Evolutionary conservation across 495 filamentous ascomycete genomes (phyloP).

Genomic region (Penicillium subrubescens): DNA sequence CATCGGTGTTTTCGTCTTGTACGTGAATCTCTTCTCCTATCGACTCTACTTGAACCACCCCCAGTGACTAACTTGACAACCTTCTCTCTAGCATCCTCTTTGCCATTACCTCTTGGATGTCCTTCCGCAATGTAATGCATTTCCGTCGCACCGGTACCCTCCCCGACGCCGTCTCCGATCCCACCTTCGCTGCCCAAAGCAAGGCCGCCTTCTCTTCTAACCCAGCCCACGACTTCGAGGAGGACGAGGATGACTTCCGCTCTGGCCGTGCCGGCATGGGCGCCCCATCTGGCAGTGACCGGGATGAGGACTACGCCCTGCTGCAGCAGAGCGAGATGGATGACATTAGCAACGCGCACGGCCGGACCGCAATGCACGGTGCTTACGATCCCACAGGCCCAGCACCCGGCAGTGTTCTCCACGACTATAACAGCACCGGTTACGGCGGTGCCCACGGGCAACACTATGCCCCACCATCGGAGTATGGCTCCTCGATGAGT

Average conservation of each 20-base stretch:
- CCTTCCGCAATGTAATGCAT: constrained; percentile 75
- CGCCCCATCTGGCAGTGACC: constrained; percentile 36
- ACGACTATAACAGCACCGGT: constrained; percentile 48
- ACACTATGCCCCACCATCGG: constrained; percentile 37
- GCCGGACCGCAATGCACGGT: constrained; percentile 39
- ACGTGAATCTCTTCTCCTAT: constrained; percentile 32
- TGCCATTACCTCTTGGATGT: constrained; percentile 68
- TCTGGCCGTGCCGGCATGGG: constrained; percentile 40
- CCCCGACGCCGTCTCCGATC: constrained; percentile 62
- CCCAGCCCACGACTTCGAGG: constrained; percentile 50
- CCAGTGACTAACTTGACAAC: constrained; percentile 14
- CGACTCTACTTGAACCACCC: constrained; percentile 1
- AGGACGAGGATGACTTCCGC: constrained; percentile 53
- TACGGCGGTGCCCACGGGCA: constrained; percentile 50
- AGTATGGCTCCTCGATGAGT: constrained; percentile 27
- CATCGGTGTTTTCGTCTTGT: constrained; percentile 82
- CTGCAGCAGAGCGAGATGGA: constrained; percentile 51
- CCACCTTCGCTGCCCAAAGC: constrained; percentile 52
- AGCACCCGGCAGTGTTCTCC: constrained; percentile 33
- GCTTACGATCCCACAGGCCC: constrained; percentile 45
- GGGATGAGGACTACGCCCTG: constrained; percentile 50
- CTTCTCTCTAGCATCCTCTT: constrained; percentile 66
- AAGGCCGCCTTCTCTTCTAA: constrained; percentile 55
- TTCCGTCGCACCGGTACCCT: constrained; percentile 76
- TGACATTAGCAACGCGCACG: constrained; percentile 40